Evolutionary conservation across 108 stramenopile genomes (phyloP).

Genomic region (Pseudonitzschia pungens): DNA sequence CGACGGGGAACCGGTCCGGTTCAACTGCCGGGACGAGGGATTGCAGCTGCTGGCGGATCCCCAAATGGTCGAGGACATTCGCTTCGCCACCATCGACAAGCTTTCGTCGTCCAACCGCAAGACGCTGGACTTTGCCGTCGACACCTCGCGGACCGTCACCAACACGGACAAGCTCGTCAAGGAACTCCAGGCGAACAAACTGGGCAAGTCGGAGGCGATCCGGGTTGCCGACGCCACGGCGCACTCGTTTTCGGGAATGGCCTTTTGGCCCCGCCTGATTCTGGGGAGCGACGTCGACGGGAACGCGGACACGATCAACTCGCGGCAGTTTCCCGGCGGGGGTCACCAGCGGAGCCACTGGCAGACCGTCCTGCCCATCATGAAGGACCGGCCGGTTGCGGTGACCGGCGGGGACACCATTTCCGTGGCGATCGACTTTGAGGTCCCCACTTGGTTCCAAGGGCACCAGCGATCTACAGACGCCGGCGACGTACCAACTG

Average conservation of each 20-base stretch:
- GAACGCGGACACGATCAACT: slow-evolving; percentile 13
- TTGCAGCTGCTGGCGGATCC: slow-evolving; percentile 61
- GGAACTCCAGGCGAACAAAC: slow-evolving; percentile 36
- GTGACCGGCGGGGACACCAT: slow-evolving; percentile 39
- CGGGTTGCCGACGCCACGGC: slow-evolving; percentile 32
- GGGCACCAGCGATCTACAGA: neutral
- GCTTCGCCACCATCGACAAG: slow-evolving; percentile 39
- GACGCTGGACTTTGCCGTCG: slow-evolving; percentile 37
- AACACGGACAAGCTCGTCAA: slow-evolving; percentile 36
- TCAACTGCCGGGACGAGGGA: slow-evolving; percentile 70
- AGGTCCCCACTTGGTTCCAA: neutral
- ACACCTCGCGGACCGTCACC: slow-evolving; percentile 34
- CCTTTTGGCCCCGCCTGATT: slow-evolving; percentile 64
- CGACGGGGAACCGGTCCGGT: slow-evolving; percentile 58
- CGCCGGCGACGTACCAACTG: neutral
- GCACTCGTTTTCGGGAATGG: slow-evolving; percentile 50
- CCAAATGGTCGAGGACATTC: slow-evolving; percentile 57
- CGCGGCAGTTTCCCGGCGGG: slow-evolving; percentile 53
- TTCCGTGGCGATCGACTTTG: slow-evolving; percentile 17
- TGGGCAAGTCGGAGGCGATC: slow-evolving; percentile 29
- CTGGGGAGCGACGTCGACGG: slow-evolving; percentile 31
- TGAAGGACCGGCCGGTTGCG: slow-evolving; percentile 40
- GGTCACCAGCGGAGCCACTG: slow-evolving; percentile 66
- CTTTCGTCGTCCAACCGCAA: neutral
- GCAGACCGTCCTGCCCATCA: slow-evolving; percentile 74